phyloP scores from a whole-genome alignment of 192 early-diverging fungal genomes.

The Haplosporangium gracile region DNA sequence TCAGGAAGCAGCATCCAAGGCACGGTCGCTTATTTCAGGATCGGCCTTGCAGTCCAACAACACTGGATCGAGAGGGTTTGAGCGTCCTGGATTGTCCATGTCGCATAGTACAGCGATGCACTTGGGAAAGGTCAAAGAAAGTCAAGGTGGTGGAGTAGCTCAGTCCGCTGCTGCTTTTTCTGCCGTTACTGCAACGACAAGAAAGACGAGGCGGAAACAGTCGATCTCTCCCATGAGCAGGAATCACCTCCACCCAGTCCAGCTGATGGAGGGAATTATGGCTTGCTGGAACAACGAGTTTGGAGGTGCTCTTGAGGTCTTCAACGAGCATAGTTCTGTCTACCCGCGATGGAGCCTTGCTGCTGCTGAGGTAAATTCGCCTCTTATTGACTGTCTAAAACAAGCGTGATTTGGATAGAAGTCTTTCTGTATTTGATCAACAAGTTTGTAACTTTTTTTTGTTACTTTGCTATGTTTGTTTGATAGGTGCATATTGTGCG shows the following conservation, averaged over 20 bases:
- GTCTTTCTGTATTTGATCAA: neutral
- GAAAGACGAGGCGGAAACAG: constrained; percentile 9
- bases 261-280: constrained; percentile 38
- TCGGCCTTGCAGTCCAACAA: neutral
- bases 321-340: constrained; percentile 26
- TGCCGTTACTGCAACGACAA: neutral
- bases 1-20: neutral
- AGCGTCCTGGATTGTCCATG: neutral
- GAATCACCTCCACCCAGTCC: constrained; percentile 31
- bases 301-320: constrained; percentile 38
- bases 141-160: neutral
- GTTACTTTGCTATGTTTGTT: neutral
- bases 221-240: constrained; percentile 39
- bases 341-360: constrained; percentile 57
- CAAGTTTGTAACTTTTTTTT: neutral
- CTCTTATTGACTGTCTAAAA: too few species aligned
- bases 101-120: neutral
- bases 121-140: neutral
- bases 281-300: constrained; percentile 61
- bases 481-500: constrained; percentile 53
- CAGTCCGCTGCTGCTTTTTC: neutral
- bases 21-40: constrained; percentile 12
- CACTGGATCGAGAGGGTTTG: neutral
- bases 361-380: constrained; percentile 36
- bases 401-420: too few species aligned